Evolutionary conservation across 148 eudicot species (phyloP), one percentile per base, ranked within the genome.

Genomic region (Oxyria digyna): DNA sequence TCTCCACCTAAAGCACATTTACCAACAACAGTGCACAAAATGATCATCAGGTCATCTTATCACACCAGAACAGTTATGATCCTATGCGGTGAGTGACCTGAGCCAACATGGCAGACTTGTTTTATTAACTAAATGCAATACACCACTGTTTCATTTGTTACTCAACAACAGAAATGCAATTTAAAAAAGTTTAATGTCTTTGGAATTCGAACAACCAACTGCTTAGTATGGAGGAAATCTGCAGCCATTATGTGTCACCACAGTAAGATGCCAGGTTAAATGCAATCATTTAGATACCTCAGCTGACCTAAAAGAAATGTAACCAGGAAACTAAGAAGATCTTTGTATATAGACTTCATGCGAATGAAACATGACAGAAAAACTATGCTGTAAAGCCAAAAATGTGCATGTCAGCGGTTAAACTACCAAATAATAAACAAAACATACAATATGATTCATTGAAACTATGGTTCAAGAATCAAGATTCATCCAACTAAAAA

Each of bases 1-100:
- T 81, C 81, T 89, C 97, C 84, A 92, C 91, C 97, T 92, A 80
- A 78, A 77, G 14, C 46, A 65, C 71, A 73, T 24, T 11, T 64
- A 64, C 64, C 69, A 45, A 11, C 42, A 1, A 46, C 29, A 42
- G 42, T 63, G 43, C 24, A 4, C 57, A 64, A 68, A 46, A 17
- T 46, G 5, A 8, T n/a, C 4, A 54, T 54, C 62, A 54, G 13
- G 14, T 26, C 62, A 23, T 26, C 31, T 33, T 54, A 54, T 0
- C 3, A 11, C 23, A 15, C 62, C 31, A 23, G 29, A 24, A 54
- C 15, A 24, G 4, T 10, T 50, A 50, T 4, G 14, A 5, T 5
- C 37, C 5, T 5, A 33, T n/a, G n/a, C n/a, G n/a, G n/a, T n/a
- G n/a, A n/a, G n/a, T n/a, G 52, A 9, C 6, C 52, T 13, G 21